Conservation (phyloP, 2,329 filamentous ascomycete species). For the Xylaria sp. region DNA sequence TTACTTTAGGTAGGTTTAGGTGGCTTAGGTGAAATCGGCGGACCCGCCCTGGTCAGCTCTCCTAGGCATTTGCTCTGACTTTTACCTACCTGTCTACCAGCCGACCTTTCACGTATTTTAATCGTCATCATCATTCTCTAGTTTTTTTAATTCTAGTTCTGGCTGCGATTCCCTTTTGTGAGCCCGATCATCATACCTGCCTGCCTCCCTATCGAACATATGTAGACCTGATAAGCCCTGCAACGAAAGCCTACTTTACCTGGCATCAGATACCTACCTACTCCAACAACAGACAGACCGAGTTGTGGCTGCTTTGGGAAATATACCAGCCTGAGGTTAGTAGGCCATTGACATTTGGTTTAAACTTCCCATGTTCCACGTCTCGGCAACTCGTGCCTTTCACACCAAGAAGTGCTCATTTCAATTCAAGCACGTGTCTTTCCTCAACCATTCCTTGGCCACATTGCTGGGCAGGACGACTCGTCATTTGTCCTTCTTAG, state of each 20-base stretch:
- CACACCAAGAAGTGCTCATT: neutral
- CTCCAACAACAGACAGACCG: neutral
- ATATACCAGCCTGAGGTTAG: neutral
- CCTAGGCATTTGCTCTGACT: neutral
- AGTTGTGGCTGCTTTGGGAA: conserved; percentile 2
- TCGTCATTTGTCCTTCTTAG: neutral
- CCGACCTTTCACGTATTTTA: conserved; percentile 1
- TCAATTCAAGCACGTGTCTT: neutral
- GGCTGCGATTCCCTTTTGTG: too few relatives aligned
- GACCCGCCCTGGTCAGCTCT: neutral
- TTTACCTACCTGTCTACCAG: too few relatives aligned
- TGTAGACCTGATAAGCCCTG: neutral
- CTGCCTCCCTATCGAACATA: neutral
- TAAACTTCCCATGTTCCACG: neutral
- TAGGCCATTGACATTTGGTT: conserved; percentile 8
- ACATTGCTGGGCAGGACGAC: neutral
- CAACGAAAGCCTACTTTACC: neutral
- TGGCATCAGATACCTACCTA: neutral
- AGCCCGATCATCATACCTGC: neutral
- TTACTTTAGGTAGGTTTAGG: neutral
- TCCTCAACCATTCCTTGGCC: neutral
- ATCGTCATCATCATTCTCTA: neutral
- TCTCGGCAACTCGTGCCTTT: neutral
- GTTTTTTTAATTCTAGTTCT: neutral
- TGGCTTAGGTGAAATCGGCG: conserved; percentile 1